phyloP scores from a whole-genome alignment of 352 stramenopile species.

The Elongisporangium undulatum region DNA sequence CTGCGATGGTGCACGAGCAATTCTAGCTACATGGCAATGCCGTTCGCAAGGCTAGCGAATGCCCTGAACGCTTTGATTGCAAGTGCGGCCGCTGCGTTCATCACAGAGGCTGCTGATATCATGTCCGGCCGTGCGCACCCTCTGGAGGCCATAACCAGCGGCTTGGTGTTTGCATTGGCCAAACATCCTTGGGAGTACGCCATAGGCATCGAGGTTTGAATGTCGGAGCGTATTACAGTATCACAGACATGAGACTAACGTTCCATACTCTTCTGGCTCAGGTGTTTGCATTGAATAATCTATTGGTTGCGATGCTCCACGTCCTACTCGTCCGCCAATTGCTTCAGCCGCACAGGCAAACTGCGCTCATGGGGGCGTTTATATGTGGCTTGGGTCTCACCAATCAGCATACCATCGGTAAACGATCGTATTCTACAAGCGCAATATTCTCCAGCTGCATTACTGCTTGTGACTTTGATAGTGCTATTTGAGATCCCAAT shows the following conservation, averaged over 20 bases:
- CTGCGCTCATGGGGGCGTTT: constrained; percentile 60
- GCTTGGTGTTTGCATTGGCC: constrained; percentile 68
- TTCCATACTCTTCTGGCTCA: constrained; percentile 22
- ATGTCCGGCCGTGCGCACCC: constrained; percentile 8
- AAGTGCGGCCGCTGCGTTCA: constrained; percentile 23
- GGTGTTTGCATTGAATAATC: constrained; percentile 95
- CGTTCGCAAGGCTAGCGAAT: constrained; percentile 34
- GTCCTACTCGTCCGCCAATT: constrained; percentile 40
- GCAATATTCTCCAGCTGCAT: constrained; percentile 2
- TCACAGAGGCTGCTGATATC: constrained; percentile 32
- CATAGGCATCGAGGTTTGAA: constrained; percentile 43
- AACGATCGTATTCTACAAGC: neutral
- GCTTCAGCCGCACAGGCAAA: constrained; percentile 8
- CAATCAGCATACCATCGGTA: constrained; percentile 92
- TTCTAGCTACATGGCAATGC: constrained; percentile 2
- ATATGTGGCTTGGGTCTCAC: constrained; percentile 86
- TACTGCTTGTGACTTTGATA: constrained; percentile 1
- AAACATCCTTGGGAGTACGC: constrained; percentile 91
- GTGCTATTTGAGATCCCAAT: constrained; percentile 88
- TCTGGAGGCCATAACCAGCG: constrained; percentile 26
- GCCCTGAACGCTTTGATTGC: constrained; percentile 26
- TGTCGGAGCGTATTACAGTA: neutral
- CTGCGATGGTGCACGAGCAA: constrained; percentile 5
- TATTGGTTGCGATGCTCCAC: constrained; percentile 77
- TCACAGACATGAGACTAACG: neutral